Percentiles rank a stretch among this genome's conserved stretches.
Evolutionary conservation across 331 rosid species (phyloP).

Genomic region (Dryas integrifolia): DNA sequence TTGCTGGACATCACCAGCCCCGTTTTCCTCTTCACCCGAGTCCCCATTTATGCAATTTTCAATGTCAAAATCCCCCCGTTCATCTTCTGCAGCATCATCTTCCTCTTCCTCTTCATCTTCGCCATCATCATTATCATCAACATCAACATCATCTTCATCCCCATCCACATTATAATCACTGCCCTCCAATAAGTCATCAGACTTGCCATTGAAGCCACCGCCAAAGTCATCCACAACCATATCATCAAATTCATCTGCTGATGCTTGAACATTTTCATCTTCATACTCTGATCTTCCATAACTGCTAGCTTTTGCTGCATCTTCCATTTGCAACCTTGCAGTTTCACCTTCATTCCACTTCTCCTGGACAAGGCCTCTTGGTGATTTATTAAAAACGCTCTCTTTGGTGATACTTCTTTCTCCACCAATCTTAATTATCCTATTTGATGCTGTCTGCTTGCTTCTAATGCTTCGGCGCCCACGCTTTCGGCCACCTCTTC

Average conservation of each 20-base stretch:
- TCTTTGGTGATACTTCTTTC: conserved; percentile 21
- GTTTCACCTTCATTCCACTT: conserved; percentile 29
- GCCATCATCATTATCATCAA: conserved; percentile 9
- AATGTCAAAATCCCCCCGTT: conserved; percentile 36
- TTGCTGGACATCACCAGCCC: conserved; percentile 31
- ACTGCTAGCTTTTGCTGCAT: conserved; percentile 30
- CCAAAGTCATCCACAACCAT: conserved; percentile 32
- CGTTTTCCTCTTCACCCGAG: conserved; percentile 31
- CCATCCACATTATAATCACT: conserved; percentile 34
- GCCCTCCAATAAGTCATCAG: conserved; percentile 31
- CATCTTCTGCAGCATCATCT: conserved; percentile 12
- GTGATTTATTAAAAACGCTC: conserved; percentile 14
- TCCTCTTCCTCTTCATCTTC: not conserved
- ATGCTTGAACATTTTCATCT: conserved; percentile 39
- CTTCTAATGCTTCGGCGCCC: conserved; percentile 51
- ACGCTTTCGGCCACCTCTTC: conserved; percentile 33
- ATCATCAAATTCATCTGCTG: conserved; percentile 37
- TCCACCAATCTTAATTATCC: conserved; percentile 25
- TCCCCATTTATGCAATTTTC: conserved; percentile 41
- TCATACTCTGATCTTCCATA: conserved; percentile 42
- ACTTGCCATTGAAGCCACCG: conserved; percentile 31
- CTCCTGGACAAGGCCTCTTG: conserved; percentile 19
- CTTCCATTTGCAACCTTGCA: conserved; percentile 25
- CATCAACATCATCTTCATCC: conserved; percentile 28
- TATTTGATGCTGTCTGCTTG: conserved; percentile 39